Evolutionary conservation across 257 asterid genomes (phyloP), one percentile per base, ranked within the genome.

Genomic region (Ilex aquifolium): DNA sequence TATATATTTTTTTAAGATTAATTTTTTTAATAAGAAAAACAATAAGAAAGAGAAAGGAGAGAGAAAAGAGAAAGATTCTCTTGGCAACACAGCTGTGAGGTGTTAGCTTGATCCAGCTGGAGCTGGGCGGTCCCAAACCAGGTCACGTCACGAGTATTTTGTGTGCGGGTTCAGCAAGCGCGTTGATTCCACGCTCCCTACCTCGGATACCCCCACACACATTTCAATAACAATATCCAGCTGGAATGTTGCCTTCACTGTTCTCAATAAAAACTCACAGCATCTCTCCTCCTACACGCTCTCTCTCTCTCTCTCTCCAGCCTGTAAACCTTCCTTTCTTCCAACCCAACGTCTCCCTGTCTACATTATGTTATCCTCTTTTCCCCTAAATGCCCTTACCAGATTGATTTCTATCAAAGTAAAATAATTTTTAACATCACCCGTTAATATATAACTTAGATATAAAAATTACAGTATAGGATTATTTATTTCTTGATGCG

Each of bases 31-130:
- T 21, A 21, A 21, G 27, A 21, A 21, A 21, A 21, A 21, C 27
- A 21, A 21, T 21, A 21, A 21, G 27, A 21, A 21, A 21, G 27
- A 21, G 27, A 1, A 21, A 21, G 27, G 27, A 21, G 27, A 21
- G 27, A 21, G 27, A 21, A 1, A 21, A 21, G 1, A 21, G 27
- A 21, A 21, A 21, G 27, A 21, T 21, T 21, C 27, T 21, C 27
- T 21, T 21, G 27, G 27, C 27, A 21, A 1, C 27, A 21, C 27
- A 21, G 27, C 27, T 21, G 27, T 21, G 57, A 60, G 36, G 44
- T 56, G 70, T 59, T 13, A 66, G 62, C 62, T 69, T 31, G 69
- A 63, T 65, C 69, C 79, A 69, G 82, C 76, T 77, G 76, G 27
- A 21, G 27, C 27, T 21, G 27, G 27, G 74, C 7, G 42, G 42